Evolutionary conservation across 495 filamentous ascomycete species (phyloP), one percentile per base, ranked within the genome.

Genomic region (Aspergillus heteromorphus): DNA sequence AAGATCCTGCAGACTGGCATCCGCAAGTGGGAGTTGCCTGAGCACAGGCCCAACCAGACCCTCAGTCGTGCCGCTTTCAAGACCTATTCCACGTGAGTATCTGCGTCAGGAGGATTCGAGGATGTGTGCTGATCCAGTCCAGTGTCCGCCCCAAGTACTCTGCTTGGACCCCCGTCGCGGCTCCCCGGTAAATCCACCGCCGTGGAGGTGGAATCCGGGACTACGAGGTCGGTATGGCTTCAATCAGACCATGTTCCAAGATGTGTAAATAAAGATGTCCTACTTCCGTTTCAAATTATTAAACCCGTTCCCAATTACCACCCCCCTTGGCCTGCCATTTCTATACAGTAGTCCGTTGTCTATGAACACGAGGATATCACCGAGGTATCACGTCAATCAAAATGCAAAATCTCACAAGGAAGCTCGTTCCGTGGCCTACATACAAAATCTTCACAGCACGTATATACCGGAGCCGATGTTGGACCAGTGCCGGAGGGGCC

Each of bases 1-100:
- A 79, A 86, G 30, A 60, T 91, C 57, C 58, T 92, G 62, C 79
- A 85, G 65, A 77, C 81, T 21, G 74, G 80, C 51, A 65, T 79
- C 34, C 80, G 90, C 36, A 63, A 70, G 25, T 97, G 92, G 93
- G 91, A 95, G 60, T 67, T 80, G 21, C 75, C 78, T 30, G 82
- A 86, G 49, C 91, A 93, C 66, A 73, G 85, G 42, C 83, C 87
- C 45, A 95, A 87, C 67, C 69, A 82, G 57, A 96, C 93, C 14
- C 70, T 77, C 40, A 83, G 75, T 48, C 83, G 88, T 49, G 89
- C 79, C 50, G 91, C 91, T 10, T 99, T 82, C 77, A 92, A 87
- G 77, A 81, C 95, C 14, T 99, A 97, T 69, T 95, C 80, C 71
- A 98, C 93, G 92, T 96, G 68, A 64, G 88, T 83, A 49, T 19